phyloP scores from a whole-genome alignment of 805 yeast genomes.

The Barnettozyma vustinii region DNA sequence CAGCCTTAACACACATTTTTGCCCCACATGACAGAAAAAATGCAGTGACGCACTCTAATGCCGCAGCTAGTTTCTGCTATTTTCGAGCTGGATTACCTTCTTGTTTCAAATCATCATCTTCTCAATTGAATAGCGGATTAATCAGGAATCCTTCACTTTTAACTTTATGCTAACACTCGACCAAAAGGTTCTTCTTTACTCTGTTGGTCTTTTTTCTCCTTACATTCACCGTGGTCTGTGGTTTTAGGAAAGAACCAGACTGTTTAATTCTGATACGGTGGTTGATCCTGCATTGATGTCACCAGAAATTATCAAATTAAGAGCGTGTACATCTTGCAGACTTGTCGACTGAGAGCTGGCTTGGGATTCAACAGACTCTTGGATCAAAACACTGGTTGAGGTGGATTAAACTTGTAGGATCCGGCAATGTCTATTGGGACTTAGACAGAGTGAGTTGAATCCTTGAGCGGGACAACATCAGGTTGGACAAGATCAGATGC shows the following conservation, averaged over 20 bases:
- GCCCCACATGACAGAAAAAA: neutral
- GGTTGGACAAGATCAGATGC: neutral
- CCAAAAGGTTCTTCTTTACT: neutral
- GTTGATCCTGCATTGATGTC: neutral
- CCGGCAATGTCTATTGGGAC: neutral
- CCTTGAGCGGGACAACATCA: neutral
- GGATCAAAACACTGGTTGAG: neutral
- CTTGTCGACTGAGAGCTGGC: neutral
- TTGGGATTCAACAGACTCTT: neutral
- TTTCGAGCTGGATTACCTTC: neutral
- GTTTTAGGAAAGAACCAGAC: neutral
- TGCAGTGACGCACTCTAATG: slow-evolving; percentile 1
- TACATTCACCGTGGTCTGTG: neutral
- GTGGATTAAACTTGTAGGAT: neutral
- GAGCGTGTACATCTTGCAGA: neutral
- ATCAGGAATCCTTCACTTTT: neutral
- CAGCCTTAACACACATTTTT: too few species aligned
- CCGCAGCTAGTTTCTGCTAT: neutral
- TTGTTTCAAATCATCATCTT: neutral
- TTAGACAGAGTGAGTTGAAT: neutral
- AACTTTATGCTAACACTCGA: neutral
- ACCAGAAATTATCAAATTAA: neutral
- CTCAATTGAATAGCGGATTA: neutral
- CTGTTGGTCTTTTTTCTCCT: neutral
- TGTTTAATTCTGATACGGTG: neutral